Conservation (phyloP, 2,329 filamentous ascomycete genomes). For the Pseudofabraea citricarpa region DNA sequence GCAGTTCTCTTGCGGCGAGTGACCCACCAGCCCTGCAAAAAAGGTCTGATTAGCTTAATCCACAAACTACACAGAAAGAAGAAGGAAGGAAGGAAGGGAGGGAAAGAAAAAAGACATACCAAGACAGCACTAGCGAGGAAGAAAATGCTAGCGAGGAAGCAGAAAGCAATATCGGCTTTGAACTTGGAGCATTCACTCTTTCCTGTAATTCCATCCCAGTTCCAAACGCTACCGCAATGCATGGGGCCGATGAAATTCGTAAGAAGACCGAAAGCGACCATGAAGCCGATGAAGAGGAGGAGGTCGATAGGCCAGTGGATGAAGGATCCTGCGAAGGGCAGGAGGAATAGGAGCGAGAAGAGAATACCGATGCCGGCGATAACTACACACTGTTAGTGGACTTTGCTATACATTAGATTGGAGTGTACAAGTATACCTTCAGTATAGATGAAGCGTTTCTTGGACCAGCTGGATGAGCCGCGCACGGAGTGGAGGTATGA, state of each 20-base stretch:
- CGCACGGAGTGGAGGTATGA: slow-evolving; percentile 50
- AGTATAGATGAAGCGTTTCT: slow-evolving; percentile 69
- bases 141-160: slow-evolving; percentile 11
- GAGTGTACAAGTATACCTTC: slow-evolving; percentile 29
- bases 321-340: slow-evolving; percentile 65
- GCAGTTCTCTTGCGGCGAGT: neutral
- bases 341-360: slow-evolving; percentile 65
- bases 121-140: slow-evolving; percentile 1
- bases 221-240: slow-evolving; percentile 74
- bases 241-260: slow-evolving; percentile 68
- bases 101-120: neutral
- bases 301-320: slow-evolving; percentile 68
- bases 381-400: slow-evolving; percentile 35
- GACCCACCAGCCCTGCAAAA: neutral
- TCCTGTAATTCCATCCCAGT: slow-evolving; percentile 80
- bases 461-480: slow-evolving; percentile 44
- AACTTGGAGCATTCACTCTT: slow-evolving; percentile 63
- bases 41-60: neutral
- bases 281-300: slow-evolving; percentile 60
- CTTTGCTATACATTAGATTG: neutral
- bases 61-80: neutral
- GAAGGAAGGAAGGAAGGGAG: neutral
- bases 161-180: slow-evolving; percentile 47
- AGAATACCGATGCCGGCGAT: slow-evolving; percentile 66
- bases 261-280: slow-evolving; percentile 45